These are phyloP conservation scores for Penicillium samsonianum DNA, from an alignment of 495 filamentous ascomycete species.

Conservation along the genomic window DNA sequence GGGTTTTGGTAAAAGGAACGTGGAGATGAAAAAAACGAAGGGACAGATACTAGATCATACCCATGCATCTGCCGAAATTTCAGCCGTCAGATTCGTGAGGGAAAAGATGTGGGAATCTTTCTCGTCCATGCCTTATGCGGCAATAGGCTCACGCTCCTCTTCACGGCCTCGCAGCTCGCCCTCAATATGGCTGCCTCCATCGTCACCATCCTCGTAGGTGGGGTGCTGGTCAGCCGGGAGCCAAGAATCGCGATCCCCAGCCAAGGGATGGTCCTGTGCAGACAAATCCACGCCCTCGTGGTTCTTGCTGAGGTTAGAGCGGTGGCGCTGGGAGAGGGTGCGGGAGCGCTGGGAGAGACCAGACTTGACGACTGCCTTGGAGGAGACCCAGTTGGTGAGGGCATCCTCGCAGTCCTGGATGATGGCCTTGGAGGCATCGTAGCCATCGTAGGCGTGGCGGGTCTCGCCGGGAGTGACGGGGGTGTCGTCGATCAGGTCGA, in stretches of 20 bases:
- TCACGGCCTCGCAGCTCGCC: slow-evolving; percentile 61
- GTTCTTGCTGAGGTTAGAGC: slow-evolving; percentile 58
- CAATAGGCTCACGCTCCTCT: slow-evolving; percentile 54
- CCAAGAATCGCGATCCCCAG: slow-evolving; percentile 83
- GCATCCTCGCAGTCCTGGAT: slow-evolving; percentile 99
- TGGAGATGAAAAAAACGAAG: background rate
- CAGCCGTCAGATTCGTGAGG: slow-evolving; percentile 21
- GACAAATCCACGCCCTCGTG: slow-evolving; percentile 76
- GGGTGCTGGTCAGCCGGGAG: slow-evolving; percentile 78
- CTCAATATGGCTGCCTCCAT: slow-evolving; percentile 55
- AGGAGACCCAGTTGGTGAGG: slow-evolving; percentile 92
- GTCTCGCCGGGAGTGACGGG: slow-evolving; percentile 98
- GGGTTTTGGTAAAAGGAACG: slow-evolving; percentile 4
- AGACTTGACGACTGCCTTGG: slow-evolving; percentile 83
- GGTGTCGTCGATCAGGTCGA: slow-evolving; percentile 93
- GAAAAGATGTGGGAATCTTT: slow-evolving; percentile 5
- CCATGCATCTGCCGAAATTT: background rate
- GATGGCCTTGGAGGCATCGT: slow-evolving; percentile 97
- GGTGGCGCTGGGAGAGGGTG: slow-evolving; percentile 81
- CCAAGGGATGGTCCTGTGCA: slow-evolving; percentile 78
- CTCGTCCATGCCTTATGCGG: slow-evolving; percentile 21
- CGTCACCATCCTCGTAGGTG: slow-evolving; percentile 60
- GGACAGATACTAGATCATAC: background rate
- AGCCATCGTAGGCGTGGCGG: slow-evolving; percentile 93
- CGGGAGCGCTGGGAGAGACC: slow-evolving; percentile 82